phyloP scores from a whole-genome alignment of 2,329 filamentous ascomycete species.

The Ophidiomyces ophidiicola region DNA sequence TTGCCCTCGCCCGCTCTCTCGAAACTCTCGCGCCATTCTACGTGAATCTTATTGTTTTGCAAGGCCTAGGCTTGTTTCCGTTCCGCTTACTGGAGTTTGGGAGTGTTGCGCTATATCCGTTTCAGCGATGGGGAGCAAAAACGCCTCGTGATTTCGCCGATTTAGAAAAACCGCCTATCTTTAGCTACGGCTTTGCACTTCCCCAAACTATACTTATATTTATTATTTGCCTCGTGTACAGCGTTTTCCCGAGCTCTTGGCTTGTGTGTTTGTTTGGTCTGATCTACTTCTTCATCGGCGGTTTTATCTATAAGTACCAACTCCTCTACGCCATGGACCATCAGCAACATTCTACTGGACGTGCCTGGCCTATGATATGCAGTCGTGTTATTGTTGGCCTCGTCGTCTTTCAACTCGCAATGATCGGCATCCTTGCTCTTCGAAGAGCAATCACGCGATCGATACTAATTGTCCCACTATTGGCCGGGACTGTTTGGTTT shows the following conservation, averaged over 20 bases:
- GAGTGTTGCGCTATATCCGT: slow-evolving; percentile 68
- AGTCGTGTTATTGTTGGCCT: slow-evolving; percentile 78
- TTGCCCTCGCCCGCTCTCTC: slow-evolving; percentile 62
- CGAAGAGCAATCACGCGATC: slow-evolving; percentile 61
- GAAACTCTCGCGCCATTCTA: slow-evolving; percentile 71
- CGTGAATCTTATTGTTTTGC: slow-evolving; percentile 83
- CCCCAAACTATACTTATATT: slow-evolving; percentile 86
- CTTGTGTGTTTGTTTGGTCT: slow-evolving; percentile 66
- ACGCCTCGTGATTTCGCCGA: slow-evolving; percentile 84
- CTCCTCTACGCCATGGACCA: slow-evolving; percentile 97
- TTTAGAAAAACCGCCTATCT: slow-evolving; percentile 67
- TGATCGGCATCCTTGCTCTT: slow-evolving; percentile 73
- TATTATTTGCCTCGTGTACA: slow-evolving; percentile 92
- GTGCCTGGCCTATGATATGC: slow-evolving; percentile 93
- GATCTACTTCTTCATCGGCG: slow-evolving; percentile 56
- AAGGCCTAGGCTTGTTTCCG: slow-evolving; percentile 85
- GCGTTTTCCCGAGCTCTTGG: slow-evolving; percentile 67
- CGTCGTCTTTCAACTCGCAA: slow-evolving; percentile 78
- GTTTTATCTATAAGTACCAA: slow-evolving; percentile 94
- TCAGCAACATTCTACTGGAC: slow-evolving; percentile 81
- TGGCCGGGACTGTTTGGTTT: slow-evolving; percentile 78
- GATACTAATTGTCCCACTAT: slow-evolving; percentile 59
- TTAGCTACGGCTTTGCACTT: slow-evolving; percentile 92
- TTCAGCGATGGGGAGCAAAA: slow-evolving; percentile 63
- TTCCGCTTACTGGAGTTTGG: slow-evolving; percentile 86